phyloP scores from a whole-genome alignment of 306 rosid species.

The Pueraria montana region DNA sequence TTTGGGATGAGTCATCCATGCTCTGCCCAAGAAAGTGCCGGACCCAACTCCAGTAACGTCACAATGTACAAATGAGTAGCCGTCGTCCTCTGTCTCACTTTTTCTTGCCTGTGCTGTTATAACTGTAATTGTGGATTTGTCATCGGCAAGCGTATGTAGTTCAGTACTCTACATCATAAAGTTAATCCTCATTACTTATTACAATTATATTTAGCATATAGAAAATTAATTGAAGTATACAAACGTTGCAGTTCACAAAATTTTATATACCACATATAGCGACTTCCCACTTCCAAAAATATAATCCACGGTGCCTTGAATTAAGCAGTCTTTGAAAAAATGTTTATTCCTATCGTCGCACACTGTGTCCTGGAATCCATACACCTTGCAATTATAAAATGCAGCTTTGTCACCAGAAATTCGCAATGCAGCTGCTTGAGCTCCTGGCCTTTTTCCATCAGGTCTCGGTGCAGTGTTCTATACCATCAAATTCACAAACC shows the following conservation, averaged over 20 bases:
- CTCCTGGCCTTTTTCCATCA: not conserved
- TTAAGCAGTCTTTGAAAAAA: conserved; percentile 35
- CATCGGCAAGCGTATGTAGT: conserved; percentile 43
- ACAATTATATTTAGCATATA: not conserved
- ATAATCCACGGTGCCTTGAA: conserved; percentile 44
- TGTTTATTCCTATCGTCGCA: conserved; percentile 42
- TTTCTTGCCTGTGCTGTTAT: conserved; percentile 71
- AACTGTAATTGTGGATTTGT: not conserved
- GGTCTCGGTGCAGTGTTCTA: conserved; percentile 47
- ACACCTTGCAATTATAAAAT: not conserved
- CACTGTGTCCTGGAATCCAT: conserved; percentile 39
- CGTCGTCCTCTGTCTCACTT: not conserved
- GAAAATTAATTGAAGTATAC: no score
- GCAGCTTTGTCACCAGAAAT: conserved; percentile 49
- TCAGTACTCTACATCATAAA: conserved; percentile 59
- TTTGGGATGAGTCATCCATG: not conserved
- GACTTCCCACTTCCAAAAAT: conserved; percentile 48
- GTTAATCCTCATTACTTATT: not conserved
- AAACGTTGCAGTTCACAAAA: no score
- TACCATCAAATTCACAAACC: not conserved
- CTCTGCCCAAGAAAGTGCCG: not conserved
- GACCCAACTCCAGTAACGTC: conserved; percentile 53
- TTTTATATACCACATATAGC: conserved; percentile 38
- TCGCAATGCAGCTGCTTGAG: conserved; percentile 44
- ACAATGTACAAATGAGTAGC: conserved; percentile 69